A percentile compares a stretch with the other conserved stretches of the same genome.
Evolutionary conservation across 768 basidiomycete genomes (phyloP).

Genomic region (Mycena crocata): DNA sequence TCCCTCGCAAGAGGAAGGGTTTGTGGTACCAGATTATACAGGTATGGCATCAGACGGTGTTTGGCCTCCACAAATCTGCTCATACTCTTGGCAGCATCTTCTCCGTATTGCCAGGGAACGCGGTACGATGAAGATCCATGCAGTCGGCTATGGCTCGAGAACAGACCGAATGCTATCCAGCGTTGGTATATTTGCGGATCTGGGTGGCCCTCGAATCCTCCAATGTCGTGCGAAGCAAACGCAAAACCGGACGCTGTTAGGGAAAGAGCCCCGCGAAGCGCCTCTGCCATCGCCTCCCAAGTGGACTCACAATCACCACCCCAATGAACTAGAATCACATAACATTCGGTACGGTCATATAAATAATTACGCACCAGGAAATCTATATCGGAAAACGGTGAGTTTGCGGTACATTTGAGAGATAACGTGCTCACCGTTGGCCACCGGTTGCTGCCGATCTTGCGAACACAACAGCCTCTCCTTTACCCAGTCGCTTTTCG

Average conservation of each 20-base stretch:
- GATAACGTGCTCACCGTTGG: slow-evolving; percentile 57
- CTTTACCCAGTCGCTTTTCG: slow-evolving; percentile 66
- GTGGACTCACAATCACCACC: slow-evolving; percentile 83
- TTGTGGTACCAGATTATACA: slow-evolving; percentile 63
- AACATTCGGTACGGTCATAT: neutral
- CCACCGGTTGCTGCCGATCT: slow-evolving; percentile 76
- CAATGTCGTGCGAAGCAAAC: slow-evolving; percentile 81
- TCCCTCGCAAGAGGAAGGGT: neutral
- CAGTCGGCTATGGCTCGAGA: slow-evolving; percentile 80
- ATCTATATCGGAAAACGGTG: slow-evolving; percentile 39
- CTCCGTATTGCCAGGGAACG: slow-evolving; percentile 82
- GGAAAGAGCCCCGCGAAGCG: slow-evolving; percentile 73
- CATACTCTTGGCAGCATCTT: slow-evolving; percentile 75
- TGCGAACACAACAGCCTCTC: slow-evolving; percentile 78
- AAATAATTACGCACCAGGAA: slow-evolving; percentile 35
- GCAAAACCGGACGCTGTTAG: slow-evolving; percentile 77
- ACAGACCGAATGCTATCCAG: slow-evolving; percentile 82
- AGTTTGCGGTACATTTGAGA: neutral
- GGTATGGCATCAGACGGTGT: slow-evolving; percentile 80
- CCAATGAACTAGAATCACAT: slow-evolving; percentile 59
- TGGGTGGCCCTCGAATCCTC: slow-evolving; percentile 82
- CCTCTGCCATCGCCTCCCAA: slow-evolving; percentile 84
- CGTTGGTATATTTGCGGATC: slow-evolving; percentile 78
- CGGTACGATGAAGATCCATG: slow-evolving; percentile 82
- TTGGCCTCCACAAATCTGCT: slow-evolving; percentile 71